Conservation (phyloP, 2,329 filamentous ascomycete genomes). For the Chaetomiaceae sp. region DNA sequence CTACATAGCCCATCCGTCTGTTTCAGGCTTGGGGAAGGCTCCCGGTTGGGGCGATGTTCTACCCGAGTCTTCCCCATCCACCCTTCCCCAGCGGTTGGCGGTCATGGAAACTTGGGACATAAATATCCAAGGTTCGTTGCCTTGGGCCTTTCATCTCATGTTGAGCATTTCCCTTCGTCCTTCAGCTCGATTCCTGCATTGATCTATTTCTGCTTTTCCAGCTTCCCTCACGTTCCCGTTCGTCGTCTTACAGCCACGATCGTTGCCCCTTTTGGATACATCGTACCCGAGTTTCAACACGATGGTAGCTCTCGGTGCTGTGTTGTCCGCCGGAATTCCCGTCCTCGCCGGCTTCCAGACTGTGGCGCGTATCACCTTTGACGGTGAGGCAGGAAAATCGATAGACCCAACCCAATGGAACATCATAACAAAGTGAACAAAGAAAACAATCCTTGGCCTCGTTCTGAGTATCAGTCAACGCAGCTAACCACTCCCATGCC, state of each 20-base stretch:
- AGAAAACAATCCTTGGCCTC: neutral
- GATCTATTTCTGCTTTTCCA: neutral
- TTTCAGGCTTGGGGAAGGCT: neutral
- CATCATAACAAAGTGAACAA: constrained; percentile 3
- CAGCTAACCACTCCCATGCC: neutral
- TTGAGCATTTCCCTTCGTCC: neutral
- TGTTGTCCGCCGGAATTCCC: neutral
- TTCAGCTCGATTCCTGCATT: neutral
- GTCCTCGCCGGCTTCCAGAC: neutral
- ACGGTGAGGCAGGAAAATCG: neutral
- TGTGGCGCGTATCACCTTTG: neutral
- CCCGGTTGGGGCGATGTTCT: neutral
- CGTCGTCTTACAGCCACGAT: neutral
- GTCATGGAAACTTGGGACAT: neutral
- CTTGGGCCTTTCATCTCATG: neutral
- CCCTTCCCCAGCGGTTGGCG: neutral
- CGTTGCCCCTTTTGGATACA: neutral
- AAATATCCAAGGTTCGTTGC: neutral
- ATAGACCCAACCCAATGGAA: neutral
- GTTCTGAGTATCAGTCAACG: neutral
- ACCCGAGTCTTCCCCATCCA: neutral
- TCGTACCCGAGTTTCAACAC: neutral
- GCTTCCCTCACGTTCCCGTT: neutral
- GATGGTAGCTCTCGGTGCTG: neutral
- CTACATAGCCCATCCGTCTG: neutral